Evolutionary conservation across 2,329 filamentous ascomycete genomes (phyloP).

Genomic region (Alternaria longipes): DNA sequence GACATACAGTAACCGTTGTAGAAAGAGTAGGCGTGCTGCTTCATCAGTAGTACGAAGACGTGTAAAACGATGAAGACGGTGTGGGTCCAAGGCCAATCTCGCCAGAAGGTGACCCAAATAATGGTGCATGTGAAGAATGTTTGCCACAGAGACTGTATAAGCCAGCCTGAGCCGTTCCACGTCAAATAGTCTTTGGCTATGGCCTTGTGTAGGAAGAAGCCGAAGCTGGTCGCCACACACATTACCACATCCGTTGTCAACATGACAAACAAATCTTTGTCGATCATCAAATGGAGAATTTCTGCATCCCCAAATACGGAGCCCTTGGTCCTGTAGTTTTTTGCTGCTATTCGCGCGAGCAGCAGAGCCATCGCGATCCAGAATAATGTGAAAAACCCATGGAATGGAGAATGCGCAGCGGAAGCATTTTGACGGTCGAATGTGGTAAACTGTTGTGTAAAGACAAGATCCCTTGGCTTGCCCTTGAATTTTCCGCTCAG

Average conservation of each 20-base stretch:
- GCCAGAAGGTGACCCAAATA: constrained; percentile 71
- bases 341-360: constrained; percentile 71
- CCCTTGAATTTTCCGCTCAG: constrained; percentile 48
- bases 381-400: constrained; percentile 82
- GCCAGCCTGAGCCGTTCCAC: constrained; percentile 76
- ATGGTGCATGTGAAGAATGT: constrained; percentile 68
- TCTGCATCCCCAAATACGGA: constrained; percentile 75
- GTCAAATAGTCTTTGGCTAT: constrained; percentile 68
- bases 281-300: constrained; percentile 74
- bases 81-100: constrained; percentile 85
- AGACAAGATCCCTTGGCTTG: constrained; percentile 67
- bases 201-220: constrained; percentile 70
- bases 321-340: constrained; percentile 75
- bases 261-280: constrained; percentile 61
- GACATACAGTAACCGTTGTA: constrained; percentile 74
- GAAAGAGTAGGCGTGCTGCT: constrained; percentile 81
- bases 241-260: constrained; percentile 73
- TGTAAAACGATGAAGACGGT: constrained; percentile 81
- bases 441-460: constrained; percentile 75
- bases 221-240: constrained; percentile 71
- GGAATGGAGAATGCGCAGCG: constrained; percentile 73
- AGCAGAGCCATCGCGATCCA: constrained; percentile 76
- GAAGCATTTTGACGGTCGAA: constrained; percentile 77
- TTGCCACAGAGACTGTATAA: constrained; percentile 80
- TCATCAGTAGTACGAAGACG: constrained; percentile 80